These are phyloP conservation scores for Coemansia sp. DNA, from an alignment of 192 early-diverging fungal species.

Conservation along the genomic window DNA sequence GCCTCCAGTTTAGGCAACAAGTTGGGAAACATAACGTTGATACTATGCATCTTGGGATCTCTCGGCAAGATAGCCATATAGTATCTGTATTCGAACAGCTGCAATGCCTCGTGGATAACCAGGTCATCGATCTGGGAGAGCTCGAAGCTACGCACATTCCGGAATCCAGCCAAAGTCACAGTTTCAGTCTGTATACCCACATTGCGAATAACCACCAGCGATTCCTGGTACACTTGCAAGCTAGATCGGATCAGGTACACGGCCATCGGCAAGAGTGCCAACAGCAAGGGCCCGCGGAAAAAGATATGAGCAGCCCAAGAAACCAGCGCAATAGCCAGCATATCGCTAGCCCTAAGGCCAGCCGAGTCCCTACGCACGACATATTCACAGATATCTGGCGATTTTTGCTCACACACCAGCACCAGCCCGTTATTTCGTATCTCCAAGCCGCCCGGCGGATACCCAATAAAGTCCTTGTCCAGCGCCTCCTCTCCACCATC, in stretches of 20 bases:
- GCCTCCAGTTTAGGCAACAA: conserved; percentile 36
- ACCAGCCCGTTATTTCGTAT: conserved; percentile 34
- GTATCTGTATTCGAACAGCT: conserved; percentile 50
- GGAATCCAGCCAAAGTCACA: conserved; percentile 37
- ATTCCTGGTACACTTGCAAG: conserved; percentile 49
- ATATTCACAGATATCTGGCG: conserved; percentile 51
- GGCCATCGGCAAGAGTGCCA: conserved; percentile 41
- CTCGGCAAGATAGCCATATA: conserved; percentile 54
- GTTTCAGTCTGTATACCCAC: conserved; percentile 53
- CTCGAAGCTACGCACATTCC: conserved; percentile 40
- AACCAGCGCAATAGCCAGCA: conserved; percentile 44
- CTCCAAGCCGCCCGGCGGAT: conserved; percentile 52
- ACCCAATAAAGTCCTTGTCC: conserved; percentile 43
- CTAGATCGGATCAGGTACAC: conserved; percentile 35
- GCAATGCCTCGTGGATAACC: conserved; percentile 52
- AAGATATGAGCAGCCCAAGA: conserved; percentile 55
- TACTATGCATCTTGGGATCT: conserved; percentile 14
- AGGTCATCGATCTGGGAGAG: conserved; percentile 38
- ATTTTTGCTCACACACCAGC: conserved; percentile 48
- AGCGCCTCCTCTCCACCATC: not conserved
- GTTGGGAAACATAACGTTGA: conserved; percentile 54
- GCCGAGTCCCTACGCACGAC: conserved; percentile 36
- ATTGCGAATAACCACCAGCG: conserved; percentile 48
- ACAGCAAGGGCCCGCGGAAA: conserved; percentile 37
- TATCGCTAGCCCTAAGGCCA: conserved; percentile 30